Conservation (phyloP, 352 stramenopile species). For the Globisporangium barbulae region DNA sequence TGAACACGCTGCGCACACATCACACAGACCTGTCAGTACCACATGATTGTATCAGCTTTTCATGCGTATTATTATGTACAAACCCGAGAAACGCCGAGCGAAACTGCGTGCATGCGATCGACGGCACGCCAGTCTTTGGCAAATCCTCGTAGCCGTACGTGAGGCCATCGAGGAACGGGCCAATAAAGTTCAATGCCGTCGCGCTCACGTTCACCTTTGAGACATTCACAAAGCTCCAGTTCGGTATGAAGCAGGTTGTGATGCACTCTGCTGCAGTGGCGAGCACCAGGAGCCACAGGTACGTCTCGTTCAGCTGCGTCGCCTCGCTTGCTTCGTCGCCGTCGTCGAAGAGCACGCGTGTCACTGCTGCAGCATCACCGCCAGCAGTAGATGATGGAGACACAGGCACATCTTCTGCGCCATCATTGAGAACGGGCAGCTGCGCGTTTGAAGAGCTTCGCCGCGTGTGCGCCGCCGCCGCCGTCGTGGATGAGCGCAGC, state of each 20-base stretch:
- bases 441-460: slow-evolving; percentile 6
- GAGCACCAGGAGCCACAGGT: slow-evolving; percentile 71
- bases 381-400: not conserved
- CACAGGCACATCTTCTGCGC: not conserved
- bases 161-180: slow-evolving; percentile 72
- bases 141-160: slow-evolving; percentile 57
- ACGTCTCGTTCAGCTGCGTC: slow-evolving; percentile 41
- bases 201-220: slow-evolving; percentile 60
- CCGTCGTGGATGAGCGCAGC: slow-evolving; percentile 11
- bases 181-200: slow-evolving; percentile 69
- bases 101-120: slow-evolving; percentile 58
- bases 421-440: slow-evolving; percentile 12
- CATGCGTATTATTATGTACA: not conserved
- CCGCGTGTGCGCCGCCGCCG: slow-evolving; percentile 6
- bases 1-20: slow-evolving; percentile 59
- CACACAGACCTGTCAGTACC: not conserved
- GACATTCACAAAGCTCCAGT: slow-evolving; percentile 30
- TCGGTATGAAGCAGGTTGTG: slow-evolving; percentile 74
- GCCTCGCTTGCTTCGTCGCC: slow-evolving; percentile 26
- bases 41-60: not conserved
- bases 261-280: slow-evolving; percentile 69
- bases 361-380: not conserved
- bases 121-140: slow-evolving; percentile 24
- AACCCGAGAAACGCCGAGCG: slow-evolving; percentile 77
- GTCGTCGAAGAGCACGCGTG: slow-evolving; percentile 7